These are phyloP conservation scores for Neurospora tetraspora DNA, from an alignment of 495 filamentous ascomycete species.

Conservation along the genomic window DNA sequence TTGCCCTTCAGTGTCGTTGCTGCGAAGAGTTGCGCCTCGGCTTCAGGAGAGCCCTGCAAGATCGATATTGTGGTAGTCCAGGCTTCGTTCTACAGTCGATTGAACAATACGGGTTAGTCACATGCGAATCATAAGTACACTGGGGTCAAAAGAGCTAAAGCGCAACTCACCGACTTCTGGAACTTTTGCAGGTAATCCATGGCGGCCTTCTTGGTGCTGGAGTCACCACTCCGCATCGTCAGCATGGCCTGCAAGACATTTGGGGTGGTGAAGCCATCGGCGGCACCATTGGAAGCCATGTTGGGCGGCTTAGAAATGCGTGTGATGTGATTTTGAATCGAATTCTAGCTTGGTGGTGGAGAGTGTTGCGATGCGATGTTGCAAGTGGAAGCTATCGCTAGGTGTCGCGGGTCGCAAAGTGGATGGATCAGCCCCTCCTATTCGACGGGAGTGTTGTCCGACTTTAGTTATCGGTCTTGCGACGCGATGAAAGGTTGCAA, in stretches of 20 bases:
- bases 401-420: background rate
- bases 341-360: background rate
- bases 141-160: background rate
- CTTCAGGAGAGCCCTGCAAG: constrained; percentile 63
- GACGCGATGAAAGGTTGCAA: background rate
- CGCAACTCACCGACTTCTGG: constrained; percentile 84
- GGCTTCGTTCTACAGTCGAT: constrained; percentile 56
- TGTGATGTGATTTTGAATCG: background rate
- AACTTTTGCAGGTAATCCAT: constrained; percentile 87
- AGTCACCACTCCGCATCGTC: constrained; percentile 82
- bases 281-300: constrained; percentile 61
- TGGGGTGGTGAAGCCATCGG: constrained; percentile 62
- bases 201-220: constrained; percentile 76
- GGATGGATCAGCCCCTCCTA: constrained; percentile 11
- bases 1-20: constrained; percentile 97
- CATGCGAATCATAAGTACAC: background rate
- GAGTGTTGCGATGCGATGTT: background rate
- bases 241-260: constrained; percentile 72
- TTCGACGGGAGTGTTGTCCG: constrained; percentile 2
- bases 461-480: background rate
- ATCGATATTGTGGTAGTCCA: constrained; percentile 83
- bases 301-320: constrained; percentile 7
- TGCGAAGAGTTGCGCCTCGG: constrained; percentile 87
- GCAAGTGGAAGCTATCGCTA: constrained; percentile 1
- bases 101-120: background rate